Base-by-base conservation (phyloP, 176 grass and related monocot genomes). In the Metroxylon sagu region DNA sequence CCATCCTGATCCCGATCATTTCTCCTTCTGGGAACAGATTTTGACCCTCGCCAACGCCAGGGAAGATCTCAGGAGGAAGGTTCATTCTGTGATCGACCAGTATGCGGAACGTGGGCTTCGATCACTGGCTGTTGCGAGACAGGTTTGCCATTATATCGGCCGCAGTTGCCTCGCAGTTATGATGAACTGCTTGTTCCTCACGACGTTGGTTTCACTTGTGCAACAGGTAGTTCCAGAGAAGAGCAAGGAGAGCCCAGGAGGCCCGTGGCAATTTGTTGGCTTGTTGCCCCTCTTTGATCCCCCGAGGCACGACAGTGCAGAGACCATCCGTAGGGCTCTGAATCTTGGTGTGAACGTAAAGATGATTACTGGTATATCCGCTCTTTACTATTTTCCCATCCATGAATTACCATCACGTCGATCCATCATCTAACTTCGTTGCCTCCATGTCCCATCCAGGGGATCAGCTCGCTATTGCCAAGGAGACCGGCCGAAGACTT, bases 401-500 rank as follows among this genome's bases (percentile, higher is more conserved):
- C 35, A 3, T 43, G 35, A 14, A 43, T 43, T 43, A 14, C 35
- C 35, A 43, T 14, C 3, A 7, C 35, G 3, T 43, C 14, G 35
- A 43, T 43, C 14, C 35, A 43, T 12, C 35, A 43, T 10, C 35
- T 43, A 14, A 43, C 8, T 12, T 15, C 17, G 1, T 56, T 15
- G 56, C 50, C 43, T 68, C 2, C 23, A 35, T 30, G 15, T 25
- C 35, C 8, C 14, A 25, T n/a, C 15, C 29, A 68, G 65, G 65
- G 19, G 65, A 68, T 68, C 65, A 68, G 52, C 65, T 68, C 16
- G 65, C 65, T 43, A 68, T 68, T 35, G 65, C 65, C 3, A 68
- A 68, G 27, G 65, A 68, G 65, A 68, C 65, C 19, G 65, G 65
- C n/a, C 52, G 65, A 68, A 39, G 65, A 8, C 65, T 68, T 68